Conservation (phyloP, 768 basidiomycete genomes). For the Xerocomus spinulosus region DNA sequence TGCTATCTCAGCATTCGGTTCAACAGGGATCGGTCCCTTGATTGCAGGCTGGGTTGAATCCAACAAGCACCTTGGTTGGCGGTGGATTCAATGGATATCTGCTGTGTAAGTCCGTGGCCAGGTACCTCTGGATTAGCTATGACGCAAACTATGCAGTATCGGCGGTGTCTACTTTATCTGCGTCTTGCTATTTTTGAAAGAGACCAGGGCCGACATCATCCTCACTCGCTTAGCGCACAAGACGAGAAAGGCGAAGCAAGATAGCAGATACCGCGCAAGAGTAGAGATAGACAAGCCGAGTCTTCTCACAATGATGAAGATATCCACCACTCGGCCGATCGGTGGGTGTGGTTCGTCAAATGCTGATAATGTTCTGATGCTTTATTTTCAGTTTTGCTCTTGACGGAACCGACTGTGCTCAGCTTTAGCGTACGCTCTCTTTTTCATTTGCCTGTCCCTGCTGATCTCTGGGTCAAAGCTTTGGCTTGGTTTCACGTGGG, state of each 20-base stretch:
- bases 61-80: constrained; percentile 56
- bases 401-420: constrained; percentile 62
- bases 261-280: constrained; percentile 56
- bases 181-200: constrained; percentile 55
- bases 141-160: constrained; percentile 35
- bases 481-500: constrained; percentile 77
- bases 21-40: constrained; percentile 61
- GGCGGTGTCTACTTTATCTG: constrained; percentile 47
- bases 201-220: constrained; percentile 71
- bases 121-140: background rate
- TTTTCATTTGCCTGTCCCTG: background rate
- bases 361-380: background rate
- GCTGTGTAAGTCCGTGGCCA: constrained; percentile 46
- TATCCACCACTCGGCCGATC: constrained; percentile 68
- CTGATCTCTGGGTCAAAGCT: constrained; percentile 35
- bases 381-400: constrained; percentile 16
- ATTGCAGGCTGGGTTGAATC: constrained; percentile 65
- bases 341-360: constrained; percentile 44
- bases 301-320: constrained; percentile 55
- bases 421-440: constrained; percentile 60
- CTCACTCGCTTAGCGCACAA: constrained; percentile 60
- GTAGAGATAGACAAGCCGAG: constrained; percentile 59
- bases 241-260: constrained; percentile 60
- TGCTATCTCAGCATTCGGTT: constrained; percentile 53
- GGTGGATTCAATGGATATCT: constrained; percentile 84